Percentiles rank a stretch among this genome's conserved stretches.
Conservation (phyloP, 1,139 yeast species). For the Debaryomyces sp. region DNA sequence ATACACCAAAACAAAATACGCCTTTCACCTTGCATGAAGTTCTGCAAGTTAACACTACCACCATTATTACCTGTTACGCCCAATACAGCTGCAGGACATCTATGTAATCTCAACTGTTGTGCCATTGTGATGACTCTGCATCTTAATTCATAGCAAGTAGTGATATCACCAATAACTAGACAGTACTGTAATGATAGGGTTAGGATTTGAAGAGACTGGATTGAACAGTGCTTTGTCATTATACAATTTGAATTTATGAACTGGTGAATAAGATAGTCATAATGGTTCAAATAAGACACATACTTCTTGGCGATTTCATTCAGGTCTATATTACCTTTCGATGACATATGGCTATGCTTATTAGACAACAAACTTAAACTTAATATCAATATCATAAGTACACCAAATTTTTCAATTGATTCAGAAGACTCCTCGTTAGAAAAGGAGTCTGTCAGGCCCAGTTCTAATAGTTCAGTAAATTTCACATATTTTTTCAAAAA, state of each 20-base stretch:
- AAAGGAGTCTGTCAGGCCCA: slow-evolving; percentile 13
- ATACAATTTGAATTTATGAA: slow-evolving; percentile 56
- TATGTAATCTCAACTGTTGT: slow-evolving; percentile 80
- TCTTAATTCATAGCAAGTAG: slow-evolving; percentile 73
- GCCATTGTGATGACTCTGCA: slow-evolving; percentile 82
- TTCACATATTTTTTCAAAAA: slow-evolving; percentile 61
- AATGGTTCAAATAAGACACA: slow-evolving; percentile 38
- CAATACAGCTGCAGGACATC: slow-evolving; percentile 85
- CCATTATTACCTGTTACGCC: slow-evolving; percentile 49
- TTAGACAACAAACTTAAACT: slow-evolving; percentile 57
- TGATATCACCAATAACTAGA: slow-evolving; percentile 71
- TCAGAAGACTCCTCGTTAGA: slow-evolving; percentile 23
- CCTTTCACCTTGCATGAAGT: slow-evolving; percentile 75
- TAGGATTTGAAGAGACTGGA: slow-evolving; percentile 71
- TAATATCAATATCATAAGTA: slow-evolving; percentile 57
- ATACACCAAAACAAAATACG: slow-evolving; percentile 85
- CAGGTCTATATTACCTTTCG: slow-evolving; percentile 12
- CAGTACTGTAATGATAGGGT: slow-evolving; percentile 73
- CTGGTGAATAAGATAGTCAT: slow-evolving; percentile 54
- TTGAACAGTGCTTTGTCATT: slow-evolving; percentile 57
- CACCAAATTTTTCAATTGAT: slow-evolving; percentile 60
- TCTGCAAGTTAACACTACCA: slow-evolving; percentile 52
- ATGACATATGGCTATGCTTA: slow-evolving; percentile 28
- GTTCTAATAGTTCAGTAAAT: slow-evolving; percentile 46
- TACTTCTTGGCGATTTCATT: slow-evolving; percentile 22